Evolutionary conservation across 176 grass and related monocot genomes (phyloP), one percentile per base, ranked within the genome.

Genomic region (Oryza longistaminata): DNA sequence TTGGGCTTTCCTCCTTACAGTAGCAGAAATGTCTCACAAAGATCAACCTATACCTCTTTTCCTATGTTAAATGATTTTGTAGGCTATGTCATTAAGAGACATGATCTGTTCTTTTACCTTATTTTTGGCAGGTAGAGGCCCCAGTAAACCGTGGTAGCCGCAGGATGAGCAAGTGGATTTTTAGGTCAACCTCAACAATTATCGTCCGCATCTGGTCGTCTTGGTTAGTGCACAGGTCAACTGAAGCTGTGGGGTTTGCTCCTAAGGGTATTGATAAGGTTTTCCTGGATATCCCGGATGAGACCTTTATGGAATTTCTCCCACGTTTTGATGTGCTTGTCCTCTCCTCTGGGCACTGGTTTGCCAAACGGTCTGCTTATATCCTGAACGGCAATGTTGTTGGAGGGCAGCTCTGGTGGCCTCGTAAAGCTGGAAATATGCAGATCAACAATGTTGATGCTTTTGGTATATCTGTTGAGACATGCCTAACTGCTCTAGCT

Each of bases 311-410:
- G 96, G 89, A 93, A 64, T 89, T 76, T 50, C 52, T 98, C 81
- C 91, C 89, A 64, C 80, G 43, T 17, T 98, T 98, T 82, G 96
- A 98, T 87, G 91, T 98, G n/a, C 42, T 98, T 6, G 91, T 98
- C 70, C 88, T 98, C 12, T 98, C 93, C 66, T 97, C 95, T 3
- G 93, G 95, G 33, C 95, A 97, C 71, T 98, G 95, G 95, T 98
- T 98, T 64, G 91, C 93, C 48, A 98, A 98, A 68, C 75, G 74
- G 73, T 95, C 92, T 34, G 91, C 91, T 24, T 98, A 95, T 71
- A 74, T 93, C 68, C 72, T 87, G 61, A 93, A 95, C n/a, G 79
- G 68, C 27, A 61, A 84, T 70, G 74, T 92, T 82, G 82, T 98
- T 34, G 95, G 93, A 78, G 95, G 95, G 75, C 95, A 98, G 73